phyloP scores from a whole-genome alignment of 1,284 basidiomycete genomes.

The Cystobasidium sp. region DNA sequence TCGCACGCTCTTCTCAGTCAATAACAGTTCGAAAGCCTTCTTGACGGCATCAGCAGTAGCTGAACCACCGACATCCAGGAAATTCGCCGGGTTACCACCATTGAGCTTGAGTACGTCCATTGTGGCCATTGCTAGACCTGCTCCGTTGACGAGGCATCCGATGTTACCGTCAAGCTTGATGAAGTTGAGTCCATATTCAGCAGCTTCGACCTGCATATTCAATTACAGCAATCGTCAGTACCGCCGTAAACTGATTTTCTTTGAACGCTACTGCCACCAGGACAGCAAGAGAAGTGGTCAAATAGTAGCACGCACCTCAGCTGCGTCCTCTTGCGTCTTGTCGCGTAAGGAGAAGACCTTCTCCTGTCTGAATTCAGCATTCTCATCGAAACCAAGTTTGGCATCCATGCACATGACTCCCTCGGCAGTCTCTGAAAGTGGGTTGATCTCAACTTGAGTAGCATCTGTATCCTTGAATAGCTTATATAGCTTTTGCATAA shows the following conservation, averaged over 20 bases:
- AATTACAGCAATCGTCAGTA: background rate
- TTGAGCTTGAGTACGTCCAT: slow-evolving; percentile 98
- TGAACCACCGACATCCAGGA: slow-evolving; percentile 96
- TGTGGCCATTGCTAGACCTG: slow-evolving; percentile 98
- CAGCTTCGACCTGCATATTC: slow-evolving; percentile 63
- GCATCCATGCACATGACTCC: slow-evolving; percentile 99
- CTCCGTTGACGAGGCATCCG: slow-evolving; percentile 98
- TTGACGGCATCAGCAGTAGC: slow-evolving; percentile 98
- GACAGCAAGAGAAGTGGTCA: slow-evolving; percentile 58
- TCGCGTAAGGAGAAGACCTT: slow-evolving; percentile 91
- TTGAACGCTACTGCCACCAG: slow-evolving; percentile 61
- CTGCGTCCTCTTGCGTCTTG: slow-evolving; percentile 91
- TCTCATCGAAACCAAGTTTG: slow-evolving; percentile 99
- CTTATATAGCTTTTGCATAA: slow-evolving; percentile 92
- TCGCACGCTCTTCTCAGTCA: slow-evolving; percentile 89
- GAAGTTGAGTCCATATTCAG: slow-evolving; percentile 86
- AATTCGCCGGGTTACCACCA: slow-evolving; percentile 96
- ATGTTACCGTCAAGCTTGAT: slow-evolving; percentile 99
- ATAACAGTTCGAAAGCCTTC: slow-evolving; percentile 96
- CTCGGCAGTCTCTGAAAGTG: slow-evolving; percentile 91
- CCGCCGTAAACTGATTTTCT: no score
- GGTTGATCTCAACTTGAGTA: slow-evolving; percentile 99
- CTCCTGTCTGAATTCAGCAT: slow-evolving; percentile 95
- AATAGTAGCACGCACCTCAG: slow-evolving; percentile 69
- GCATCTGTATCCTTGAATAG: slow-evolving; percentile 99